Evolutionary conservation across 106 monocot species (phyloP).

Genomic region (Cymbidium sinense): DNA sequence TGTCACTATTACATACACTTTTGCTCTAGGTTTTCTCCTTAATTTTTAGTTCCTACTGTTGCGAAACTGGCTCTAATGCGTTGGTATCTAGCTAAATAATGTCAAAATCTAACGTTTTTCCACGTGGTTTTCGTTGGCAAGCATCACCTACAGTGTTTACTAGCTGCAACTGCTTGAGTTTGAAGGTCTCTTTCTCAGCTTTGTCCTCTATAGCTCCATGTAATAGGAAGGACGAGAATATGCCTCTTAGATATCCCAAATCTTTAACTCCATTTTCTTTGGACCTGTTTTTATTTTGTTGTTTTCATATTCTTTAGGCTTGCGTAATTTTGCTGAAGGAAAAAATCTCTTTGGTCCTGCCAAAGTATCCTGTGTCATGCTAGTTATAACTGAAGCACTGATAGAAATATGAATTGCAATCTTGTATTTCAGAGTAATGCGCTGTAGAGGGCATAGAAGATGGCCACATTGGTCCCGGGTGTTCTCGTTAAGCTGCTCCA

Average conservation of each 20-base stretch:
- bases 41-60: neutral
- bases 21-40: neutral
- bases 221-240: neutral
- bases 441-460: slow-evolving; percentile 18
- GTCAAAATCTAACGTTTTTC: neutral
- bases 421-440: slow-evolving; percentile 27
- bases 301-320: neutral
- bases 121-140: neutral
- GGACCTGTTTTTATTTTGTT: neutral
- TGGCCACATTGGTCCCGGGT: slow-evolving; percentile 76
- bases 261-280: neutral
- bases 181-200: neutral
- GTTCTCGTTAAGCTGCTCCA: slow-evolving; percentile 79
- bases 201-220: neutral
- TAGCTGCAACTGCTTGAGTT: neutral
- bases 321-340: neutral
- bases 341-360: neutral
- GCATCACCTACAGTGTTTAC: neutral
- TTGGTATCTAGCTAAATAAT: neutral
- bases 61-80: neutral
- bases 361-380: neutral
- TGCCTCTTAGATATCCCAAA: neutral
- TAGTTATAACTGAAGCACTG: neutral
- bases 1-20: neutral
- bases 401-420: neutral